Evolutionary conservation across 163 green algal genomes (phyloP), one percentile per base, ranked within the genome.

Genomic region (Chlamydomonas reinhardtii): DNA sequence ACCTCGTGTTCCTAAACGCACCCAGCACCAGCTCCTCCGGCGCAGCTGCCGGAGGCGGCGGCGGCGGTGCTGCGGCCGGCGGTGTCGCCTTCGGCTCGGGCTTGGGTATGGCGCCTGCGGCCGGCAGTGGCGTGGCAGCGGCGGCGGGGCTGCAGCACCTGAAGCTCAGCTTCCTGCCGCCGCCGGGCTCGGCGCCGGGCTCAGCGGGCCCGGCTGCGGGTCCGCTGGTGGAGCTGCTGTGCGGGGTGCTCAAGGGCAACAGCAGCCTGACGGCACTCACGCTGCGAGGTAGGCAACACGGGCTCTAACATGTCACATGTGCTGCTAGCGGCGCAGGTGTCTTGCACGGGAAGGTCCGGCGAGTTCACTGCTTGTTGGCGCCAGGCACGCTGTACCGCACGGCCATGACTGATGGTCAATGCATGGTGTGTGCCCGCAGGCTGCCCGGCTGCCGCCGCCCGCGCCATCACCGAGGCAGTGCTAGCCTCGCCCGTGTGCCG

Each of bases 141-240:
- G 32, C 9, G 29, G 22, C n/a, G 2, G 71, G 48, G 59, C 61
- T 87, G 82, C 82, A 74, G 72, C 72, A 87, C 72, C 61, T 82
- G 35, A 66, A 68, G 72, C 82, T 87, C 17, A 61, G 4, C 17
- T 85, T 85, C 15, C 16, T 27, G 61, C 24, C 29, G 66, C 29
- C 16, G 48, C 61, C 25, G 35, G 29, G 32, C 24, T 37, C 61
- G 61, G 76, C 35, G 77, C 37, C 22, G 2, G 2, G 35, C 4
- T 11, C 37, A 17, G 29, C 22, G 27, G 72, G 20, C 43, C 4
- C 19, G 61, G 72, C 56, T 72, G 71, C 29, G 71, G 82, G 32
- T 56, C 70, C 81, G 59, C 72, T 87, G 37, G 39, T 37, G 37
- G 82, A 87, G 37, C 31, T 87, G 82, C 82, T 87, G 82, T 39